Evolutionary conservation across 805 yeast genomes (phyloP).

Genomic region (Kuraishia borneana): DNA sequence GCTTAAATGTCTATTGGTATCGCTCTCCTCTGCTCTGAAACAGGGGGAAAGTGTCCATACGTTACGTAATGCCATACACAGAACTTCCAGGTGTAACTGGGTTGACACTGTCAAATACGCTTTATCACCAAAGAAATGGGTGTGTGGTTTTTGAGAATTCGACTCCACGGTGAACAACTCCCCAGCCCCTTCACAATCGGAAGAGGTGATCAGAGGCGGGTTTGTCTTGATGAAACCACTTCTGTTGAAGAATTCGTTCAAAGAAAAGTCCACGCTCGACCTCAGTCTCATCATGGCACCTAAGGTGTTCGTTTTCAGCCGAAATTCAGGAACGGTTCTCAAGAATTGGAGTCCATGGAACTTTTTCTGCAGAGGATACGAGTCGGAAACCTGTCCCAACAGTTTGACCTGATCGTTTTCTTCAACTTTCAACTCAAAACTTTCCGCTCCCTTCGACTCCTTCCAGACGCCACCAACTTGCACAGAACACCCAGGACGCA

Average conservation of each 20-base stretch:
- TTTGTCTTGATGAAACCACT: constrained; percentile 57
- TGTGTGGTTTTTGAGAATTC: constrained; percentile 9
- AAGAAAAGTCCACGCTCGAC: constrained; percentile 46
- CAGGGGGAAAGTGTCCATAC: constrained; percentile 91
- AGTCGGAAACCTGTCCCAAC: constrained; percentile 49
- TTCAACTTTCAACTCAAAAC: constrained; percentile 34
- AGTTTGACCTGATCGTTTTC: constrained; percentile 27
- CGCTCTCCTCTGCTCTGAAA: constrained; percentile 87
- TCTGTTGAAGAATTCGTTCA: constrained; percentile 42
- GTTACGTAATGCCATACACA: constrained; percentile 60
- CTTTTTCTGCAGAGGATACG: constrained; percentile 81
- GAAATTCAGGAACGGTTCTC: constrained; percentile 61
- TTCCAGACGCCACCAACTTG: constrained; percentile 21
- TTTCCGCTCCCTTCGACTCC: constrained; percentile 38
- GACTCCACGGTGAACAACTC: constrained; percentile 54
- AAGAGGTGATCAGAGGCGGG: constrained; percentile 79
- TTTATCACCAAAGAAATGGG: constrained; percentile 48
- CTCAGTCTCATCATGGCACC: constrained; percentile 64
- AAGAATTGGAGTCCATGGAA: constrained; percentile 53
- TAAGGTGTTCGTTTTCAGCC: constrained; percentile 63
- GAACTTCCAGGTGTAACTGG: constrained; percentile 80
- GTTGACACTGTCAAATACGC: constrained; percentile 83
- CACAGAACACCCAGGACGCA: constrained; percentile 25
- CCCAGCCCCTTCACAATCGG: constrained; percentile 98
- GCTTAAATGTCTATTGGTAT: constrained; percentile 81